Base-by-base conservation (phyloP, 2,329 filamentous ascomycete species). In the Cladophialophora immunda region DNA sequence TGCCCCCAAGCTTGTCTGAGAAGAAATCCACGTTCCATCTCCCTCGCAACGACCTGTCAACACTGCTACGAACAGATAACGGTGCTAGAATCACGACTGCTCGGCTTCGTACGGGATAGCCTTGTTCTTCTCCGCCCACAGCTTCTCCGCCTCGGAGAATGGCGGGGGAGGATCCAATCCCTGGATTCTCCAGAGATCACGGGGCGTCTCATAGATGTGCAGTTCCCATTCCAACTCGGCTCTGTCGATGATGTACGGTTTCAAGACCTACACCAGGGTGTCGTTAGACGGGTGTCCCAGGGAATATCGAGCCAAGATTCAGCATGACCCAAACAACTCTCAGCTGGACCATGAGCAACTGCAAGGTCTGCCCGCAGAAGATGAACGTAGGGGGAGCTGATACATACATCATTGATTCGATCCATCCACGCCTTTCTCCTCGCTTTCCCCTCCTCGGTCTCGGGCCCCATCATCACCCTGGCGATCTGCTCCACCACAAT, bases 1-100 rank as follows among this genome's bases (percentile, higher is more conserved):
- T 58, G 71, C 69, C 2, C 67, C 65, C 3, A 73, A 72, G 58
- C 36, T 71, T n/a, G 62, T 69, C 32, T 73, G 67, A 72, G 17
- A 2, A 9, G 22, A 1, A 9, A n/a, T 29, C 1, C 9, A 25
- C 45, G 2, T 19, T 22, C 25, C 8, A 4, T 50, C 7, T 50
- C 9, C 45, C 45, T 25, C 45, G 4, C 9, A 25, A 11, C 19
- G 45, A 25, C 9, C 19, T 22, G 19, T 50, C 45, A 25, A 8
- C 19, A 9, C 45, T 19, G 3, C 19, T 11, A 50, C 25, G 45
- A 8, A 22, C 45, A 50, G 3, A 50, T 7, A 11, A 25, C 4
- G 13, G 9, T 29, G 56, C 17, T 15, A 17, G 58, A 38, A 29
- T 64, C 17, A 32, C 15, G 59, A 45, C 27, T 54, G 38, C 15